Evolutionary conservation across 2,329 filamentous ascomycete species (phyloP), one percentile per base, ranked within the genome.

Genomic region (Epichloe amarillans): DNA sequence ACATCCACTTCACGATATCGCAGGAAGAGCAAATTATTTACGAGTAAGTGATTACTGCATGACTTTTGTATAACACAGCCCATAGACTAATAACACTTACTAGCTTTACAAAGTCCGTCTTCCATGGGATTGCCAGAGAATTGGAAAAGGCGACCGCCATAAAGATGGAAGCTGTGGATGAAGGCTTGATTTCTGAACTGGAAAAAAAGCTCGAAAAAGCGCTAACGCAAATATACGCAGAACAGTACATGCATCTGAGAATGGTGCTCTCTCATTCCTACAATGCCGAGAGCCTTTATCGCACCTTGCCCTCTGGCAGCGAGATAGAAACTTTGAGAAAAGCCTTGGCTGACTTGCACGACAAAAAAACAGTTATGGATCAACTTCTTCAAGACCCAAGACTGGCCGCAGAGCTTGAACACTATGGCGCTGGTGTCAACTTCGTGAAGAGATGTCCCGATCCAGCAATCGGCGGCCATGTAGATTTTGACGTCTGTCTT

Each of bases 281-380:
- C 46, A 58, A 55, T 11, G 51, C 67, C 0, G 65, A 68, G 14
- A 54, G n/a, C 1, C 47, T 61, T n/a, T 49, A 65, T 10, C 53
- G 54, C 42, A 8, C 46, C 5, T 5, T 11, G 0, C 10, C 54
- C 2, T 12, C 46, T 0, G 12, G 30, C 0, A n/a, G 37, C 1
- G 38, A 50, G 0, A 45, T 63, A 5, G n/a, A 15, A 3, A 1
- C 2, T 1, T 19, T 58, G 4, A 46, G 17, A n/a, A n/a, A n/a
- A 0, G 21, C 10, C 1, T 41, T 57, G 1, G 8, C 15, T 2
- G 17, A 47, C 0, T 6, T 38, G 6, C 4, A 5, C 0, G 15
- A 38, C 2, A n/a, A 58, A 1, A 7, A 48, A 3, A 17, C 53
- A 2, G 42, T 56, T 5, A 40, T 51, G 4, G 37, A 56, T 14